A percentile compares a stretch with the other conserved stretches of the same genome.
phyloP scores from a whole-genome alignment of 2,329 filamentous ascomycete species.

The Ophiocordyceps unilateralis region DNA sequence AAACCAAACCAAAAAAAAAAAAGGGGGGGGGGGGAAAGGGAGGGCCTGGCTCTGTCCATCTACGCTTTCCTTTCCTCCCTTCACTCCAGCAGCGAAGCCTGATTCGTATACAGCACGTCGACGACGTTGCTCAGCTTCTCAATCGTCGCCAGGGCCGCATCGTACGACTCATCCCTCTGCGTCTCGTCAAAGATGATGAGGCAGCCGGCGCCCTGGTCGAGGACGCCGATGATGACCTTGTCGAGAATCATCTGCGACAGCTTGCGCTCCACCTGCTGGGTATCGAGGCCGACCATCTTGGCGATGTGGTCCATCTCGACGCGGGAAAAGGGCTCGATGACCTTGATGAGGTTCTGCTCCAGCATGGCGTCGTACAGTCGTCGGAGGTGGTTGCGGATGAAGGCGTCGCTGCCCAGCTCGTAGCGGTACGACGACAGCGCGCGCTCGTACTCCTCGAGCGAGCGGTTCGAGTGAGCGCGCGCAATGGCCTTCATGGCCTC shows the following conservation, averaged over 20 bases:
- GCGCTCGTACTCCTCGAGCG: conserved; percentile 90
- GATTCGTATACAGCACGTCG: conserved; percentile 93
- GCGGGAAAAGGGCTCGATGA: conserved; percentile 94
- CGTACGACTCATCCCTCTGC: conserved; percentile 82
- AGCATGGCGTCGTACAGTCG: conserved; percentile 96
- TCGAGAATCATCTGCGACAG: conserved; percentile 98
- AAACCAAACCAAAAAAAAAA: background rate
- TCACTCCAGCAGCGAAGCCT: conserved; percentile 87
- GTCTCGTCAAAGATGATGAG: conserved; percentile 95
- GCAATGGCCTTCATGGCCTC: conserved; percentile 99
- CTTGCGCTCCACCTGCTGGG: conserved; percentile 93
- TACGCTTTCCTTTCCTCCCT: conserved; percentile 2
- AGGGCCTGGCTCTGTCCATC: too few relatives aligned
- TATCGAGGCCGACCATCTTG: conserved; percentile 93
- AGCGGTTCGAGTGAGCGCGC: conserved; percentile 85
- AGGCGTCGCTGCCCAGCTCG: conserved; percentile 84
- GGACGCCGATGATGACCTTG: conserved; percentile 93
- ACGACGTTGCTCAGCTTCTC: conserved; percentile 96
- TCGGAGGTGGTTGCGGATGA: conserved; percentile 92
- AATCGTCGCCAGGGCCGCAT: conserved; percentile 84
- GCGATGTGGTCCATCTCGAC: conserved; percentile 96
- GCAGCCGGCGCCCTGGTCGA: conserved; percentile 95
- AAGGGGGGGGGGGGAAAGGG: conserved; percentile 3
- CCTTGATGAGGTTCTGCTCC: conserved; percentile 98
- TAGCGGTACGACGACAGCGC: conserved; percentile 80